Conservation (phyloP, 495 filamentous ascomycete genomes). For the Articulospora tetracladia region DNA sequence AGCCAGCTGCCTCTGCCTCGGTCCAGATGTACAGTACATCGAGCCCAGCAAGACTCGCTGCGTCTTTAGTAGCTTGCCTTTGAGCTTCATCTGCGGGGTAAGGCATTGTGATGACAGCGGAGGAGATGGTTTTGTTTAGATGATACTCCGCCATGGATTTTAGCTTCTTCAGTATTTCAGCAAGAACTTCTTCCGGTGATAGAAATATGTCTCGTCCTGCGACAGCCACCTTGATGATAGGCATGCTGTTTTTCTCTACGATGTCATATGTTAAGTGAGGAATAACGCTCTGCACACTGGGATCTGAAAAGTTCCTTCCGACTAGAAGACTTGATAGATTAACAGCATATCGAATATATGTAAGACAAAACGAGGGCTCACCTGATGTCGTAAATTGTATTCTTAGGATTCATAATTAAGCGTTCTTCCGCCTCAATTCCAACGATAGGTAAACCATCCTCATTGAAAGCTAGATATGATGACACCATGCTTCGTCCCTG, state of each 20-base stretch:
- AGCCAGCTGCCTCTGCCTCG: slow-evolving; percentile 79
- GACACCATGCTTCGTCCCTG: slow-evolving; percentile 98
- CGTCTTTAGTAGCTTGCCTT: slow-evolving; percentile 93
- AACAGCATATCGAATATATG: slow-evolving; percentile 45
- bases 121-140: slow-evolving; percentile 85
- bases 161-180: slow-evolving; percentile 85
- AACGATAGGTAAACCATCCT: slow-evolving; percentile 82
- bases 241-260: slow-evolving; percentile 63
- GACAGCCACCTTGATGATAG: slow-evolving; percentile 69
- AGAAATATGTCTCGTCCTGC: slow-evolving; percentile 58
- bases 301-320: slow-evolving; percentile 80
- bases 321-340: slow-evolving; percentile 64
- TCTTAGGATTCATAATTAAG: slow-evolving; percentile 80
- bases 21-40: slow-evolving; percentile 95
- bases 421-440: slow-evolving; percentile 99
- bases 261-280: too few relatives aligned
- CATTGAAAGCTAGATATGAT: slow-evolving; percentile 94
- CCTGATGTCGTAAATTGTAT: slow-evolving; percentile 92
- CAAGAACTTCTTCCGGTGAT: slow-evolving; percentile 78
- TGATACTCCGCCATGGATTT: slow-evolving; percentile 92
- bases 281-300: slow-evolving; percentile 71
- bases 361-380: slow-evolving; percentile 45
- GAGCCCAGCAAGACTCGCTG: slow-evolving; percentile 83
- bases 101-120: slow-evolving; percentile 92
- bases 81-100: slow-evolving; percentile 98